A percentile compares a stretch with the other conserved stretches of the same genome.
Conservation (phyloP, 2,329 filamentous ascomycete species). For the Penicillium sp. region DNA sequence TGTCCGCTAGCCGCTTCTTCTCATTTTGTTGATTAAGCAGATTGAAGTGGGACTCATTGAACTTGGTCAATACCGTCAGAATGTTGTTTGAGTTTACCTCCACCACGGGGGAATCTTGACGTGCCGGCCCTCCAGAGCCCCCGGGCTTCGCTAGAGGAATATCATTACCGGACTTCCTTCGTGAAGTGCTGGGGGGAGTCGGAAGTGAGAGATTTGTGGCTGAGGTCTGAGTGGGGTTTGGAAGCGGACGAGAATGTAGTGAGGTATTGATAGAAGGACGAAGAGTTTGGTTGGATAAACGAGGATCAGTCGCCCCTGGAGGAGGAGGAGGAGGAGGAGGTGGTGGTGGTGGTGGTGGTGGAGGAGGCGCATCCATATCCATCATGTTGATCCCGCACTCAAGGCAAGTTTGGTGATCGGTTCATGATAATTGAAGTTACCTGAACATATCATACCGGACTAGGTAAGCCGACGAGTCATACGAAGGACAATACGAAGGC, state of each 20-base stretch:
- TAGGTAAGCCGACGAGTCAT: neutral
- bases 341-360: neutral
- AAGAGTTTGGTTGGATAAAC: neutral
- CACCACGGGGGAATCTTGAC: neutral
- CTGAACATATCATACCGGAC: neutral
- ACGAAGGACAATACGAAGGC: neutral
- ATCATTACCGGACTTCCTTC: neutral
- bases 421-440: neutral
- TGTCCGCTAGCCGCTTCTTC: neutral
- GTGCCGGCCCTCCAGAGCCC: neutral
- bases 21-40: neutral
- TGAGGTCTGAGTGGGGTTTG: neutral
- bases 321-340: neutral
- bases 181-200: neutral
- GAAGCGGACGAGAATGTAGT: neutral
- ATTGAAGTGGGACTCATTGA: neutral
- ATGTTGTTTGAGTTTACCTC: neutral
- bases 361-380: neutral
- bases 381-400: neutral
- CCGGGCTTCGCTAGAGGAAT: neutral
- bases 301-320: neutral
- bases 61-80: neutral
- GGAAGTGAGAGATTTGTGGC: neutral
- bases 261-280: neutral
- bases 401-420: neutral